phyloP scores from a whole-genome alignment of 164 flowering plant species.

The Kalanchoe fedtschenkoi region DNA sequence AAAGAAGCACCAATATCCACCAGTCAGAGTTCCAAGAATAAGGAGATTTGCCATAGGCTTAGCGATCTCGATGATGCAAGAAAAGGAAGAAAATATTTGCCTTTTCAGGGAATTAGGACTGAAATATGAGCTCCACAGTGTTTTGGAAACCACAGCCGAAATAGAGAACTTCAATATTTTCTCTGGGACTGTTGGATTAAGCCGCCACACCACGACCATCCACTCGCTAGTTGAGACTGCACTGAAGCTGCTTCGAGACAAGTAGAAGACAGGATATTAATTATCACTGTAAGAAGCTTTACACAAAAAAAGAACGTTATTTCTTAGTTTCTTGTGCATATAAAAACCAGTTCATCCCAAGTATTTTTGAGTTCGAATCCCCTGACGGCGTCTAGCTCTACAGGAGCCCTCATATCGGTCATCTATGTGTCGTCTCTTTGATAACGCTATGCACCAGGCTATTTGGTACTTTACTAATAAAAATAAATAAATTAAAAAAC shows the following conservation, averaged over 20 bases:
- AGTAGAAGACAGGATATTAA: neutral
- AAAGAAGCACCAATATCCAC: constrained; percentile 44
- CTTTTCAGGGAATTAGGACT: constrained; percentile 47
- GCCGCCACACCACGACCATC: constrained; percentile 50
- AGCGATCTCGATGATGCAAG: constrained; percentile 81
- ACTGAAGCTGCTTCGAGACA: constrained; percentile 25
- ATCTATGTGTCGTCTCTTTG: no score
- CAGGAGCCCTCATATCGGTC: no score
- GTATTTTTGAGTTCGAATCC: no score
- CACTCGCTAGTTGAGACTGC: constrained; percentile 65
- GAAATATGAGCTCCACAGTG: constrained; percentile 50
- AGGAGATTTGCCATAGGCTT: constrained; percentile 71
- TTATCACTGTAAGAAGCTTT: neutral
- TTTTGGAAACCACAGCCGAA: constrained; percentile 74
- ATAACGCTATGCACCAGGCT: no score
- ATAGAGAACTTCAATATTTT: constrained; percentile 85
- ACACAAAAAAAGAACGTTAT: neutral
- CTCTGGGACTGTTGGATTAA: constrained; percentile 77
- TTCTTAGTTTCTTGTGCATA: neutral
- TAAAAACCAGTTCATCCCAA: neutral
- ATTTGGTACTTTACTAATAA: no score
- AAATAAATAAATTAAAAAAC: no score
- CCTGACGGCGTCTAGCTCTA: no score
- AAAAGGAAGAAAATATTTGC: constrained; percentile 22
- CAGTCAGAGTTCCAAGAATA: constrained; percentile 57